Conservation (phyloP, 176 grass and related monocot species). For the Rhipidocladum racemiflorum region DNA sequence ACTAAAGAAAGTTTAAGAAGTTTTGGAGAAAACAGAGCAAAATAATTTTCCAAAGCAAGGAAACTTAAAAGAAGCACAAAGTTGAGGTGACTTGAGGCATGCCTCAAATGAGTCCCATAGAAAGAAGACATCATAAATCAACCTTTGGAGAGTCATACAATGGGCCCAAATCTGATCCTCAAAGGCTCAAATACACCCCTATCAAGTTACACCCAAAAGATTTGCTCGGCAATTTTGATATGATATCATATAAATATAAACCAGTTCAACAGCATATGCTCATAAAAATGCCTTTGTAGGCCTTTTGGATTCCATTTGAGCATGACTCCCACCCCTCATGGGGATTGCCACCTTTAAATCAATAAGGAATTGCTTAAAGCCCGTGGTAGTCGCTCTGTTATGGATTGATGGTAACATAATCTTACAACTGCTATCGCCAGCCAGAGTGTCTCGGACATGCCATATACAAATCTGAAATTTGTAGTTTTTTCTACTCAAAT, state of each 20-base stretch:
- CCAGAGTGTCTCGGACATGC: background rate
- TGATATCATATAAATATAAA: no score
- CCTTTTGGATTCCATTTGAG: background rate
- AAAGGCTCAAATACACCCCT: background rate
- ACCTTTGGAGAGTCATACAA: background rate
- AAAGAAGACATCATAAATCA: background rate
- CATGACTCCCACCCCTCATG: background rate
- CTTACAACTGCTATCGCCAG: constrained; percentile 1
- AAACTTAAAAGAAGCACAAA: constrained; percentile 1
- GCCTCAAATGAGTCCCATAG: background rate
- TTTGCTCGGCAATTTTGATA: no score
- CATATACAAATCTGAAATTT: background rate
- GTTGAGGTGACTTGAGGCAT: background rate
- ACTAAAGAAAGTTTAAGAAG: background rate
- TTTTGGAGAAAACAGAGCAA: background rate
- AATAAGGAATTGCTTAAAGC: background rate
- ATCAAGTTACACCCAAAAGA: background rate
- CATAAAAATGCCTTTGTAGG: background rate
- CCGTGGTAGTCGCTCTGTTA: no score
- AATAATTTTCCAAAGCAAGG: background rate
- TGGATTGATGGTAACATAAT: background rate
- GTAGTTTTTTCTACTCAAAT: background rate
- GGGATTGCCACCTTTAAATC: background rate
- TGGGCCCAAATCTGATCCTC: background rate
- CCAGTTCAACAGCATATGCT: background rate